Conservation (phyloP, 495 filamentous ascomycete genomes). For the Cairneyella variabilis region DNA sequence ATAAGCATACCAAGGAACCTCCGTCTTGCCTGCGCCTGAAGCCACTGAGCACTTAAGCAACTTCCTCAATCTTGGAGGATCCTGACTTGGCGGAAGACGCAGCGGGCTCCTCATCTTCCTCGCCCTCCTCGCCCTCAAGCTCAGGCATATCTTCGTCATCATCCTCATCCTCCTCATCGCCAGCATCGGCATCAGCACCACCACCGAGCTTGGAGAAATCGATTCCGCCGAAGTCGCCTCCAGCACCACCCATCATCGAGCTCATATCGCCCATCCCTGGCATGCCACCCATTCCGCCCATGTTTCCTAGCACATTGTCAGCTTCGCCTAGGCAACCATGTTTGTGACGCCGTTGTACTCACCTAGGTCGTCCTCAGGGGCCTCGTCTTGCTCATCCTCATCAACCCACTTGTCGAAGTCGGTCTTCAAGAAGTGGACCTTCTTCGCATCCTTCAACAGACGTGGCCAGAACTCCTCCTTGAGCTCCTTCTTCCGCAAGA, state of each 20-base stretch:
- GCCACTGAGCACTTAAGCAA: conserved; percentile 12
- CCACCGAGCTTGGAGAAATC: conserved; percentile 92
- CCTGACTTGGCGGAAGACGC: too few relatives aligned
- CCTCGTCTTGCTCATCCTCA: conserved; percentile 96
- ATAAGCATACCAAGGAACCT: conserved; percentile 1
- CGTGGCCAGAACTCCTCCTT: conserved; percentile 92
- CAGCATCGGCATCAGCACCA: conserved; percentile 47
- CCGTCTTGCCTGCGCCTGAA: conserved; percentile 5
- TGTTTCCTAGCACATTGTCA: conserved; percentile 25
- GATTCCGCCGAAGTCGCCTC: conserved; percentile 64
- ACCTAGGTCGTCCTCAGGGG: conserved; percentile 73
- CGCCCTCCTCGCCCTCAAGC: conserved; percentile 20
- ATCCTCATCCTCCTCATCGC: conserved; percentile 54
- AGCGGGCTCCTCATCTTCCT: conserved; percentile 14
- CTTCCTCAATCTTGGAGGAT: conserved; percentile 29
- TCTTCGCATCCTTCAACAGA: conserved; percentile 83
- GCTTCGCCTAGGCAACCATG: conserved; percentile 13
- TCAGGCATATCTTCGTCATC: conserved; percentile 46
- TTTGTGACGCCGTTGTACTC: conserved; percentile 28
- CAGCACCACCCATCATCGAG: conserved; percentile 29
- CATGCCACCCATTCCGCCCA: conserved; percentile 37
- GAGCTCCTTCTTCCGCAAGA: conserved; percentile 93
- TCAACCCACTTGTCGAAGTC: conserved; percentile 99
- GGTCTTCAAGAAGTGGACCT: conserved; percentile 95
- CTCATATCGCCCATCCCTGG: conserved; percentile 34